Conservation (phyloP, 192 early-diverging fungal species). For the Geosiphon pyriformis region DNA sequence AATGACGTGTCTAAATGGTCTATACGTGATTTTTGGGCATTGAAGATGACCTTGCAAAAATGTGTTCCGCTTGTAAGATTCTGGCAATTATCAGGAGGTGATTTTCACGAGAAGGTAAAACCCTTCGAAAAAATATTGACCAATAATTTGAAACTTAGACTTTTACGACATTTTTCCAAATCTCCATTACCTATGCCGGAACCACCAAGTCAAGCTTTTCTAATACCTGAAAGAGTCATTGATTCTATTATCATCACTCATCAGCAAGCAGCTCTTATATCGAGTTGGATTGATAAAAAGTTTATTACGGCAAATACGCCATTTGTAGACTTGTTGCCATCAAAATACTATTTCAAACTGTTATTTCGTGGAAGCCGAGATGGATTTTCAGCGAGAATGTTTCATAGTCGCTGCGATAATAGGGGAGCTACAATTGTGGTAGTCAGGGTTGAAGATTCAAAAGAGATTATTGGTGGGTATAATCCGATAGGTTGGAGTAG, state of each 20-base stretch:
- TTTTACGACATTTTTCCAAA: constrained; percentile 11
- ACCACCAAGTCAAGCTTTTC: neutral
- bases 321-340: neutral
- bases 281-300: constrained; percentile 24
- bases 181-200: neutral
- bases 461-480: constrained; percentile 23
- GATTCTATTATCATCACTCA: constrained; percentile 23
- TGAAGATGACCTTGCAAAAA: constrained; percentile 16
- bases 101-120: constrained; percentile 19
- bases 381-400: constrained; percentile 21
- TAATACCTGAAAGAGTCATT: constrained; percentile 4
- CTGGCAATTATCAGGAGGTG: constrained; percentile 8
- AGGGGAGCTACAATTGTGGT: constrained; percentile 20
- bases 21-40: constrained; percentile 1
- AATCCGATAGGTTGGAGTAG: constrained; percentile 23
- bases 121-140: constrained; percentile 14
- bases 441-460: constrained; percentile 2
- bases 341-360: constrained; percentile 17
- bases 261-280: constrained; percentile 18
- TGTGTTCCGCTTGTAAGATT: constrained; percentile 23
- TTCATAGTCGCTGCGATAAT: constrained; percentile 20
- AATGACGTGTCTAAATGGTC: constrained; percentile 19
- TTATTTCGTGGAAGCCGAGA: constrained; percentile 24
- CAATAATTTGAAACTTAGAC: constrained; percentile 7
- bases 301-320: neutral